These are phyloP conservation scores for Hondaea fermentalgiana DNA, from an alignment of 108 stramenopile species.

Conservation along the genomic window DNA sequence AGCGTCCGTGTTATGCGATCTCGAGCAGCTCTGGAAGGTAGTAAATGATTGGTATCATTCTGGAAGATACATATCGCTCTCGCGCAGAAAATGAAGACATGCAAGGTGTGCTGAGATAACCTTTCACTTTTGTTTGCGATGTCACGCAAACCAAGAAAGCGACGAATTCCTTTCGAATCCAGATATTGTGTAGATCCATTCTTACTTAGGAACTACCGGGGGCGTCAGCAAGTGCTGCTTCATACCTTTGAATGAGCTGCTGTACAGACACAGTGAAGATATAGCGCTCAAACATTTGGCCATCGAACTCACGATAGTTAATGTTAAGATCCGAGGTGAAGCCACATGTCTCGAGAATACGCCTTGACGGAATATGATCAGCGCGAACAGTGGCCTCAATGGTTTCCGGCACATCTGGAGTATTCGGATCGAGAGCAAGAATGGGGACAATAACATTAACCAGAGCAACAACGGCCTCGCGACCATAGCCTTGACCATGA, in stretches of 20 bases:
- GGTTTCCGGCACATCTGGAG: background rate
- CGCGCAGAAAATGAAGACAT: too few relatives aligned
- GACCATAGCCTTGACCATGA: background rate
- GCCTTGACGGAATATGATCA: background rate
- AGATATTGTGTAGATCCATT: too few relatives aligned
- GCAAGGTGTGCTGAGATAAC: too few relatives aligned
- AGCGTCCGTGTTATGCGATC: too few relatives aligned
- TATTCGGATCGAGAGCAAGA: background rate
- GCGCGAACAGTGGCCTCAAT: background rate
- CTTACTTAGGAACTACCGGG: too few relatives aligned
- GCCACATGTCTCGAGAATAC: background rate
- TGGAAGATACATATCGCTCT: too few relatives aligned
- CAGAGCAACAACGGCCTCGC: background rate
- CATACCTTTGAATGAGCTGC: background rate
- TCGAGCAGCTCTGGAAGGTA: too few relatives aligned
- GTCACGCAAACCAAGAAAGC: too few relatives aligned
- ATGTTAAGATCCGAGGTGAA: background rate
- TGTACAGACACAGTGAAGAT: background rate
- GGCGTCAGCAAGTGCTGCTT: background rate
- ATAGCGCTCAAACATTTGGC: background rate
- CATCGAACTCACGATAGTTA: background rate
- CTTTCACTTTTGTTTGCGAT: too few relatives aligned
- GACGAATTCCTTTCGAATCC: too few relatives aligned
- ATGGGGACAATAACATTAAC: background rate
- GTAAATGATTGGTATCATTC: too few relatives aligned